Conservation (phyloP, 768 basidiomycete species). For the Aureoboletus auriporus region DNA sequence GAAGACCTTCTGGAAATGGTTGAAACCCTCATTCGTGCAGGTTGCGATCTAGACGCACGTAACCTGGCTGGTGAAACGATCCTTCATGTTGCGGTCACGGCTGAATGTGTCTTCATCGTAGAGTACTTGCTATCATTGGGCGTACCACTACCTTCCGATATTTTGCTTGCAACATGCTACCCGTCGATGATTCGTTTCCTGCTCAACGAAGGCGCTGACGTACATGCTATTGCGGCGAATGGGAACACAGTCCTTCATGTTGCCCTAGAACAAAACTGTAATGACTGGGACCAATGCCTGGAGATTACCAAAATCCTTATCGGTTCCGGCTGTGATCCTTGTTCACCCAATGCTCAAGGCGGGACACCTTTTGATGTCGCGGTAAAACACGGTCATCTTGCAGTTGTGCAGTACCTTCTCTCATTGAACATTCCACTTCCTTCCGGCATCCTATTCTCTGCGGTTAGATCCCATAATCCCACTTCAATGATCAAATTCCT, state of each 20-base stretch:
- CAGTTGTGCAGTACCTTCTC: background rate
- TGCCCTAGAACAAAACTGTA: background rate
- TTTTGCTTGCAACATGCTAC: background rate
- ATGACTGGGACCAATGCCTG: background rate
- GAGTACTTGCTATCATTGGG: background rate
- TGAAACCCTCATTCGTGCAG: background rate
- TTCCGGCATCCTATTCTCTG: background rate
- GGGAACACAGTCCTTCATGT: background rate
- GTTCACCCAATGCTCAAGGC: background rate
- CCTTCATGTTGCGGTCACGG: background rate
- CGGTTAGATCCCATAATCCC: background rate
- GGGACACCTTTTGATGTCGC: background rate
- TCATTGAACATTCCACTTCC: background rate
- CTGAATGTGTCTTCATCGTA: background rate
- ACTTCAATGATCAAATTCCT: background rate
- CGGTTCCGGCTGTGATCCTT: background rate
- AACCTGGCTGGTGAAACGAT: background rate
- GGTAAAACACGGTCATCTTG: background rate
- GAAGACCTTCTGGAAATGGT: background rate
- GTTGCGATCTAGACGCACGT: background rate
- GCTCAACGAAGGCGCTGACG: background rate
- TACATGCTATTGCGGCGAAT: background rate
- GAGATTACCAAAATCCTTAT: background rate
- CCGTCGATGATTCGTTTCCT: background rate
- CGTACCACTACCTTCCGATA: background rate